A percentile compares a stretch with the other conserved stretches of the same genome.
Evolutionary conservation across 208 protist genomes (phyloP).

Genomic region (Leishmania major): DNA sequence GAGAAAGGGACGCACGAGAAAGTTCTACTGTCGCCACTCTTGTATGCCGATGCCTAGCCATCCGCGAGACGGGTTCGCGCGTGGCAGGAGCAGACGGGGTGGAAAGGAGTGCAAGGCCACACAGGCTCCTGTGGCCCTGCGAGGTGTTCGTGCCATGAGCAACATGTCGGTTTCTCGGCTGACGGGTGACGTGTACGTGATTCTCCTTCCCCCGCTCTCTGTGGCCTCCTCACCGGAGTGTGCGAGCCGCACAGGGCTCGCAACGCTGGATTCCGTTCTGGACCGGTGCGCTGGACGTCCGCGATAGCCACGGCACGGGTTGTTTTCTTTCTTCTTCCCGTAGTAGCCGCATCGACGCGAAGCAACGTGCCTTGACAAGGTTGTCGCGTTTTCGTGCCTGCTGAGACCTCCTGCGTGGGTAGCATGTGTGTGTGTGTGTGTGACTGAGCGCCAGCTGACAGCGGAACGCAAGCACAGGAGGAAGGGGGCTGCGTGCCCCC

Average conservation of each 20-base stretch:
- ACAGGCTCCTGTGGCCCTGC: neutral
- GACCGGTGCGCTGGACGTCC: neutral
- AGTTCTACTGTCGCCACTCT: neutral
- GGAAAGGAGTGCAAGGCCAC: neutral
- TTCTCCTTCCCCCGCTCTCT: neutral
- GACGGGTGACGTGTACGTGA: neutral
- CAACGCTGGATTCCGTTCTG: neutral
- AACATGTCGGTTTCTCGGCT: neutral
- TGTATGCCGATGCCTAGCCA: neutral
- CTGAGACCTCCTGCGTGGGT: neutral
- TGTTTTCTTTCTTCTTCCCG: neutral
- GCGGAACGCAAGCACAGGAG: neutral
- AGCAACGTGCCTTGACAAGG: neutral
- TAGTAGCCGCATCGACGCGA: too few species aligned
- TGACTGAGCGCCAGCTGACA: neutral
- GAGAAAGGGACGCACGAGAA: neutral
- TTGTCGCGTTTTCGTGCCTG: neutral
- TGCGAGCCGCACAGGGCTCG: neutral
- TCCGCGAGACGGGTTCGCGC: neutral
- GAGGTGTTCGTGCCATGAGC: neutral
- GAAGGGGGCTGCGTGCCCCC: neutral
- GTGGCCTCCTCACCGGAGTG: neutral
- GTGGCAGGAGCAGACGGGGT: neutral
- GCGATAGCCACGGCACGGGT: neutral
- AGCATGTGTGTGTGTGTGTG: neutral